Conservation (phyloP, 192 early-diverging fungal genomes). For the Piromyces sp. region DNA sequence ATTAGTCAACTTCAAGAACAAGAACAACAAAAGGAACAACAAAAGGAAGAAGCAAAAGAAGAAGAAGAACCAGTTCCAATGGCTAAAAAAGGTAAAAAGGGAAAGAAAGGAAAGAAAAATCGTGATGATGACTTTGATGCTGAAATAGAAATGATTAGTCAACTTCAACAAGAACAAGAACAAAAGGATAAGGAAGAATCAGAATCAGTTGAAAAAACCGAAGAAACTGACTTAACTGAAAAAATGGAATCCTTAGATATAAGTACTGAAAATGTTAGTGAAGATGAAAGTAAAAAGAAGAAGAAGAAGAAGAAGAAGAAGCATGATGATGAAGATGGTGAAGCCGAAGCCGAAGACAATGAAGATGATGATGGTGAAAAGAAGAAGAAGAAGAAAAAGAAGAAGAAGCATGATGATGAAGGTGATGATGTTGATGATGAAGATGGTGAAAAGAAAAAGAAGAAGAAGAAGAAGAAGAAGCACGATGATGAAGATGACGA, state of each 20-base stretch:
- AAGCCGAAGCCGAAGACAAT: background rate
- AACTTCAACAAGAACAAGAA: background rate
- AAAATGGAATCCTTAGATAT: background rate
- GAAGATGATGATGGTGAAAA: background rate
- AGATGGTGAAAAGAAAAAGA: background rate
- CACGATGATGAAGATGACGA: background rate
- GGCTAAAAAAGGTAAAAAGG: background rate
- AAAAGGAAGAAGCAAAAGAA: background rate
- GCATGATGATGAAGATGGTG: background rate
- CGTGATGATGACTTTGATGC: background rate
- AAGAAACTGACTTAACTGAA: background rate
- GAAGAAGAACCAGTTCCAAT: background rate
- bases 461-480: background rate
- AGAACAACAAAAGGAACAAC: background rate
- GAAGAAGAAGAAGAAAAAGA: conserved; percentile 1
- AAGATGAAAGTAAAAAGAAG: background rate
- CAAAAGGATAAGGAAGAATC: background rate
- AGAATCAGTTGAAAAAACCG: background rate
- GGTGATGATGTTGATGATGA: background rate
- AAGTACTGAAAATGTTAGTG: background rate
- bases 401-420: background rate
- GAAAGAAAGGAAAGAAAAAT: background rate
- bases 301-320: background rate
- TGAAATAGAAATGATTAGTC: background rate
- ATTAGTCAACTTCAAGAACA: background rate